phyloP scores from a whole-genome alignment of 2,329 filamentous ascomycete species.

The Neonectria coccinea region DNA sequence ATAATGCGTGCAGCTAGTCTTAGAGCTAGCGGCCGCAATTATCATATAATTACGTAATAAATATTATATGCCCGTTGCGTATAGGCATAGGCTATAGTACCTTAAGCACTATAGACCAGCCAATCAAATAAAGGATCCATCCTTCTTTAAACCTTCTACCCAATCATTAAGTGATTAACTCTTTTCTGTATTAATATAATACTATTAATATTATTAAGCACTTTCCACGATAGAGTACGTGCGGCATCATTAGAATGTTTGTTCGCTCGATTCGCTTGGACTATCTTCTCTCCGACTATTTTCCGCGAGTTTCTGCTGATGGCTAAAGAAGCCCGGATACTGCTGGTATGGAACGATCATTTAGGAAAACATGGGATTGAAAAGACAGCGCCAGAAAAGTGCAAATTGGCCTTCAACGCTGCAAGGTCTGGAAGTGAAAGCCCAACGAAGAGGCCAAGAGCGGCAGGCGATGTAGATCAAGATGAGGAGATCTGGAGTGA shows the following conservation, averaged over 20 bases:
- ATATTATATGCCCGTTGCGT: no score
- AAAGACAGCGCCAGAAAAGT: background rate
- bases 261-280: conserved; percentile 4
- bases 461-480: background rate
- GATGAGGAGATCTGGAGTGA: background rate
- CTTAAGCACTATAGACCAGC: no score
- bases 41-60: no score
- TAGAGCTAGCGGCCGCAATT: no score
- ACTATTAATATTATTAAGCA: no score
- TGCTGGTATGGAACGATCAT: background rate
- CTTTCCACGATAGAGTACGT: background rate
- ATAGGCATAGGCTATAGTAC: no score
- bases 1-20: no score
- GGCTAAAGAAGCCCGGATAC: background rate
- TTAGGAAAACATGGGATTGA: background rate
- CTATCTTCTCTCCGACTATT: conserved; percentile 1
- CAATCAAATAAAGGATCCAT: no score
- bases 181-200: no score
- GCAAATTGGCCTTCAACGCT: background rate
- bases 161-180: no score
- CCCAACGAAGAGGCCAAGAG: conserved; percentile 5
- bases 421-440: conserved; percentile 11
- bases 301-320: conserved; percentile 9
- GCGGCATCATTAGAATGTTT: conserved; percentile 4
- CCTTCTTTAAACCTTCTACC: no score